Conservation (phyloP, 1,284 basidiomycete species). For the Phlebopus sp. region DNA sequence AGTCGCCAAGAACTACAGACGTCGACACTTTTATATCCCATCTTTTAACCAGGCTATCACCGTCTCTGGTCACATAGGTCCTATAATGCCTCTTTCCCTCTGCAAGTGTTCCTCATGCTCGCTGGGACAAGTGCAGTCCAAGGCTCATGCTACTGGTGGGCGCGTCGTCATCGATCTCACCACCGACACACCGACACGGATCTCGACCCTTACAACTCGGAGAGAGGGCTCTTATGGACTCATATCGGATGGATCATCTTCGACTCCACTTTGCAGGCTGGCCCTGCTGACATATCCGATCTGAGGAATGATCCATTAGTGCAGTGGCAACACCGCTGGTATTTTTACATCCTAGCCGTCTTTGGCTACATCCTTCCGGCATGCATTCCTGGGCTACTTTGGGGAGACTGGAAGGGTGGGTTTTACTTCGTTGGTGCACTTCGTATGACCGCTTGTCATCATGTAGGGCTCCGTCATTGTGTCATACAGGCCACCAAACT, state of each 20-base stretch:
- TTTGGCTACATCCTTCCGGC: constrained; percentile 79
- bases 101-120: constrained; percentile 74
- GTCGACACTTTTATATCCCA: neutral
- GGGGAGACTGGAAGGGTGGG: constrained; percentile 84
- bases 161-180: constrained; percentile 86
- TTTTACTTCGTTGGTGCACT: constrained; percentile 74
- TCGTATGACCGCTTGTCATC: constrained; percentile 72
- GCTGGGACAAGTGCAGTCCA: constrained; percentile 86
- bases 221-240: constrained; percentile 78
- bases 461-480: constrained; percentile 51
- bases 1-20: constrained; percentile 11
- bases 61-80: constrained; percentile 89
- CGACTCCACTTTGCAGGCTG: constrained; percentile 75
- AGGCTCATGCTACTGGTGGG: constrained; percentile 92
- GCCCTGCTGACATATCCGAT: constrained; percentile 80
- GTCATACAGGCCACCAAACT: constrained; percentile 6
- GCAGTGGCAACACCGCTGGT: constrained; percentile 82
- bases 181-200: constrained; percentile 91
- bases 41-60: constrained; percentile 67
- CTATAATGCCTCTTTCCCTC: constrained; percentile 75
- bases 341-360: constrained; percentile 59
- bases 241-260: constrained; percentile 92
- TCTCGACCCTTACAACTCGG: constrained; percentile 86
- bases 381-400: constrained; percentile 70
- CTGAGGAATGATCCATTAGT: constrained; percentile 72